Conservation (phyloP, 2,329 filamentous ascomycete genomes). For the Sporothrix protearum region DNA sequence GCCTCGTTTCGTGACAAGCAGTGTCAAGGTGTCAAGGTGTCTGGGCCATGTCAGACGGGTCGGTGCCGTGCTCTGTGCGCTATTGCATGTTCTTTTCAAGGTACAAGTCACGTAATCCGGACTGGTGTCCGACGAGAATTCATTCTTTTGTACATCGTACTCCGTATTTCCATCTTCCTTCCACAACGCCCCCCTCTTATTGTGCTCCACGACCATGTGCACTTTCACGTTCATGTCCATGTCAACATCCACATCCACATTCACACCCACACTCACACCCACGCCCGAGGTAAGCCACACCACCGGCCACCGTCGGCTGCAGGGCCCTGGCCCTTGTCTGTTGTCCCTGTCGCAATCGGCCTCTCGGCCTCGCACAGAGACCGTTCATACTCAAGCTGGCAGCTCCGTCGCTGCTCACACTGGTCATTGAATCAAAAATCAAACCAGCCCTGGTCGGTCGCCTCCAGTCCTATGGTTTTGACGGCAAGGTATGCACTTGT, state of each 20-base stretch:
- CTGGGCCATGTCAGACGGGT: too few relatives aligned
- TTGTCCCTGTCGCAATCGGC: not conserved
- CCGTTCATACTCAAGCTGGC: not conserved
- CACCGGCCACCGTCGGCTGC: constrained; percentile 3
- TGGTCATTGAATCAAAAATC: not conserved
- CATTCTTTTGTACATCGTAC: not conserved
- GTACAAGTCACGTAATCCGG: not conserved
- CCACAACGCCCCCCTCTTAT: too few relatives aligned
- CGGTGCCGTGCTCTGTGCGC: constrained; percentile 4
- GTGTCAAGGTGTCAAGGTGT: not conserved
- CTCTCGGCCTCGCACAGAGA: not conserved
- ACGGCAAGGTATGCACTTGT: not conserved
- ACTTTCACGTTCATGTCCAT: not conserved
- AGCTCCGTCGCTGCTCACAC: not conserved
- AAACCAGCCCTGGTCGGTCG: not conserved
- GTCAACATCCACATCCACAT: not conserved
- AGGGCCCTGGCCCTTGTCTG: not conserved
- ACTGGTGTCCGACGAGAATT: not conserved
- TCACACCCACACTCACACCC: not conserved
- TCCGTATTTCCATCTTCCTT: not conserved
- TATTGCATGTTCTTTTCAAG: not conserved
- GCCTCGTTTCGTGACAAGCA: not conserved
- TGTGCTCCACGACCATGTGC: not conserved
- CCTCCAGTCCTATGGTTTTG: not conserved
- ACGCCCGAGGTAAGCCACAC: not conserved